Evolutionary conservation across 352 stramenopile species (phyloP), one percentile per base, ranked within the genome.

Genomic region (Phytophthora citrophthora): DNA sequence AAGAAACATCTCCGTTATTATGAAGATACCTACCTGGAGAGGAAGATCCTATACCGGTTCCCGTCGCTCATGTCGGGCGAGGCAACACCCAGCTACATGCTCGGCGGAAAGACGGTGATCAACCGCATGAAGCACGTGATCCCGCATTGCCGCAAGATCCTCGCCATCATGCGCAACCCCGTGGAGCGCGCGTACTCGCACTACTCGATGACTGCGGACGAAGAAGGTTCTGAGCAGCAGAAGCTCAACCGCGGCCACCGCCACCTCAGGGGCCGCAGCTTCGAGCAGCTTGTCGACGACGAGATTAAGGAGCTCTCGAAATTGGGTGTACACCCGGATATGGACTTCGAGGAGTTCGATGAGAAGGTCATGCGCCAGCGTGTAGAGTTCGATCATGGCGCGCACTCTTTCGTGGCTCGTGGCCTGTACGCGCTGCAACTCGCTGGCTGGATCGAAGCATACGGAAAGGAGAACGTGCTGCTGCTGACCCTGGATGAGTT

Each of bases 401-500:
- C 81, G 7, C 89, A 96, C 64, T 95, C 88, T 41, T 93, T 90
- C 52, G 61, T 95, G n/a, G 64, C 74, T 11, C 85, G 88, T 41
- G 96, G 97, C 0, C 72, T 99, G 40, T 99, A 99, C 70, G 96
- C 89, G 40, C 71, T 99, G 26, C 96, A 99, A 75, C 76, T 99
- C 18, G 55, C 80, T 24, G 86, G 86, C 6, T 99, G 97, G 97
- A 79, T 98, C 1, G 60, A 88, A 16, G 89, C 91, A 1, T 99
- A 98, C 60, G 70, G 79, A 8, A 70, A 68, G 16, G 77, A 98
- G 34, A 91, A 97, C 45, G 94, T 99, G 49, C 66, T 98, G 45
- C 77, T 99, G 11, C 61, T 99, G 12, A 95, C 87, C 46, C 75
- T 99, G 32, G 96, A 99, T 53, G 93, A 98, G 24, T 97, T 99